Base-by-base conservation (phyloP, 495 filamentous ascomycete genomes). In the Penicillium diatomitis region DNA sequence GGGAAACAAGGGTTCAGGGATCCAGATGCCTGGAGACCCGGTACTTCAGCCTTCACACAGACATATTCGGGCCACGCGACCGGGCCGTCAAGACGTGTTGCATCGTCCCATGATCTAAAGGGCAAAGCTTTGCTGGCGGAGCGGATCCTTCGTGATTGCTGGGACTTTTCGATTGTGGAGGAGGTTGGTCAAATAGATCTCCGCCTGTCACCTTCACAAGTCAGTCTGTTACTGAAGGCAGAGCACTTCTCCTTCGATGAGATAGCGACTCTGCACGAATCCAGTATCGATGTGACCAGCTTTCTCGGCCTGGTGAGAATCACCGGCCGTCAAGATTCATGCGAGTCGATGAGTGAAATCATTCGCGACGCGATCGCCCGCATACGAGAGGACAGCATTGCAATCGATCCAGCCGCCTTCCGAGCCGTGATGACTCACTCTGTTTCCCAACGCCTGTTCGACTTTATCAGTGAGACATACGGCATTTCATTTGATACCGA, bases 151-250 rank as follows among this genome's bases (percentile, higher is more conserved):
- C 62, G 69, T 8, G 64, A 70, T 12, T 68, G 62, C 46, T 78
- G 74, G 74, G 48, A 71, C 27, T 46, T 78, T 31, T 64, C 54
- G 6, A 42, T 69, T 10, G 38, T 38, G n/a, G 55, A 61, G 29
- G 68, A 74, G 45, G 34, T 67, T 35, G 74, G 74, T 8, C 67
- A 70, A 46, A 27, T 75, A 30, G 72, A 75, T 30, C 61, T 76
- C 10, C 57, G 46, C 8, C 40, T 76, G 9, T 55, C 60, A 31
- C 46, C 55, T 32, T 45, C 47, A 33, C 48, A 46, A 4, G 41
- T 70, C 11, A 50, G 53, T 6, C 41, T 73, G 34, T 65, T 70
- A 6, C 35, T 63, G 2, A 52, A 56, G 43, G 59, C 63, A 28
- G 47, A 64, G 28, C 48, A 66, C 36, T 70, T 72, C 45, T 72